Evolutionary conservation across 306 rosid genomes (phyloP).

Genomic region (Geum urbanum): DNA sequence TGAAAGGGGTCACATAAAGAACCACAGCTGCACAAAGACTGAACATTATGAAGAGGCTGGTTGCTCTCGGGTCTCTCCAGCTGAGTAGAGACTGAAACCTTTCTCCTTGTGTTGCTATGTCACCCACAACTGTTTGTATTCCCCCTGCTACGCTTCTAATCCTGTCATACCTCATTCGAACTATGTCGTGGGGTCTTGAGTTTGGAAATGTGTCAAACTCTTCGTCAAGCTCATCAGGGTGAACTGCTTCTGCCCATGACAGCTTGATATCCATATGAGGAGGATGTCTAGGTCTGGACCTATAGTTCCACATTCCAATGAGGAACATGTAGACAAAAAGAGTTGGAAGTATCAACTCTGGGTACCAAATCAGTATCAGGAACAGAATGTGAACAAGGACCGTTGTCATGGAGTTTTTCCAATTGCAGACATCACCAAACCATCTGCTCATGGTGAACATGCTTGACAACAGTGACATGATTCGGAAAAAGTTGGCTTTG

Average conservation of each 20-base stretch:
- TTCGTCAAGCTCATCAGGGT: slow-evolving; percentile 87
- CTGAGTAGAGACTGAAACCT: slow-evolving; percentile 74
- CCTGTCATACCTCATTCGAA: slow-evolving; percentile 84
- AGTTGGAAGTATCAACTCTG: slow-evolving; percentile 89
- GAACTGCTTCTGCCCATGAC: slow-evolving; percentile 83
- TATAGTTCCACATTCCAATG: slow-evolving; percentile 89
- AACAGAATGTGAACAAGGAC: slow-evolving; percentile 71
- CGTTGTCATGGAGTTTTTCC: slow-evolving; percentile 80
- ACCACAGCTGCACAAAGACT: slow-evolving; percentile 66
- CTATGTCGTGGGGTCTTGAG: slow-evolving; percentile 55
- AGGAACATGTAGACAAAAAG: slow-evolving; percentile 86
- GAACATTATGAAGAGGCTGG: slow-evolving; percentile 62
- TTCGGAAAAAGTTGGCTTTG: slow-evolving; percentile 89
- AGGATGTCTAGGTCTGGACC: slow-evolving; percentile 65
- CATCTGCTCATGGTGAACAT: slow-evolving; percentile 57
- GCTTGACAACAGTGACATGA: slow-evolving; percentile 74
- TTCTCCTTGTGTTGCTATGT: slow-evolving; percentile 96
- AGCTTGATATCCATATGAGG: slow-evolving; percentile 85
- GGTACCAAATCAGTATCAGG: slow-evolving; percentile 73
- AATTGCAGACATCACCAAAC: slow-evolving; percentile 70
- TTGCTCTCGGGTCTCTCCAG: slow-evolving; percentile 95
- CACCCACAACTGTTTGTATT: slow-evolving; percentile 89
- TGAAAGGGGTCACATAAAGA: slow-evolving; percentile 67
- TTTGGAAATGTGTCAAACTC: slow-evolving; percentile 93
- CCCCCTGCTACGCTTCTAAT: slow-evolving; percentile 88